These are phyloP conservation scores for Lunasporangiospora selenospora DNA, from an alignment of 192 early-diverging fungal species.

Conservation along the genomic window DNA sequence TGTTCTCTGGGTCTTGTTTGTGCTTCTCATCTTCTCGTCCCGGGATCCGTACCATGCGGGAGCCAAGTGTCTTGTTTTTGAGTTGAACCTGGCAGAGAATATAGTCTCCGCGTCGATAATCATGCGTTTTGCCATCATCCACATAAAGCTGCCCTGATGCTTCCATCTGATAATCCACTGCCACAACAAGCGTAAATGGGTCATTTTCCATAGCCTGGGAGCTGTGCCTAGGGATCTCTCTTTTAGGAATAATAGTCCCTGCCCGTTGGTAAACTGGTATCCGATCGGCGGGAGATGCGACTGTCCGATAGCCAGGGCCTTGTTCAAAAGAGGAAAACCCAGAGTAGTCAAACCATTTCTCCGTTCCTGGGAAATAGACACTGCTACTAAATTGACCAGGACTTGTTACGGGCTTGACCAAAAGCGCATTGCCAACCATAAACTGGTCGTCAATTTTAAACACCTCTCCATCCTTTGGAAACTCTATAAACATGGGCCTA, in stretches of 20 bases:
- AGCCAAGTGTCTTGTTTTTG: no score
- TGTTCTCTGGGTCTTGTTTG: neutral
- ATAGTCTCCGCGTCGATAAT: conserved; percentile 67
- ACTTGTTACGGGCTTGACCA: conserved; percentile 66
- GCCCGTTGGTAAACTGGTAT: conserved; percentile 84
- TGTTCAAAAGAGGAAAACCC: conserved; percentile 61
- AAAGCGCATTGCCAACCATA: conserved; percentile 81
- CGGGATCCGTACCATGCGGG: no score
- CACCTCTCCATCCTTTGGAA: conserved; percentile 70
- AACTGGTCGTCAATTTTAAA: conserved; percentile 83
- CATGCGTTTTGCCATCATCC: conserved; percentile 86
- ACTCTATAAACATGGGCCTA: conserved; percentile 84
- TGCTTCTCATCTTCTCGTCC: no score
- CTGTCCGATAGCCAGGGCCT: conserved; percentile 27
- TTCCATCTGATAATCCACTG: conserved; percentile 65
- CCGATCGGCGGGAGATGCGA: conserved; percentile 68
- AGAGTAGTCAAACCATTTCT: conserved; percentile 73
- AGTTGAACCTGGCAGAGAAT: conserved; percentile 60
- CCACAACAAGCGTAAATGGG: conserved; percentile 87
- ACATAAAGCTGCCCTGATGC: conserved; percentile 79
- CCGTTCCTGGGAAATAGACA: conserved; percentile 72
- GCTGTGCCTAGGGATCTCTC: conserved; percentile 80
- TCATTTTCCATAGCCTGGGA: conserved; percentile 76
- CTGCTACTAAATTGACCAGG: conserved; percentile 60
- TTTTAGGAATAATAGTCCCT: conserved; percentile 80